These are phyloP conservation scores for Amylocarpus encephaloides DNA, from an alignment of 2,329 filamentous ascomycete genomes.

Conservation along the genomic window DNA sequence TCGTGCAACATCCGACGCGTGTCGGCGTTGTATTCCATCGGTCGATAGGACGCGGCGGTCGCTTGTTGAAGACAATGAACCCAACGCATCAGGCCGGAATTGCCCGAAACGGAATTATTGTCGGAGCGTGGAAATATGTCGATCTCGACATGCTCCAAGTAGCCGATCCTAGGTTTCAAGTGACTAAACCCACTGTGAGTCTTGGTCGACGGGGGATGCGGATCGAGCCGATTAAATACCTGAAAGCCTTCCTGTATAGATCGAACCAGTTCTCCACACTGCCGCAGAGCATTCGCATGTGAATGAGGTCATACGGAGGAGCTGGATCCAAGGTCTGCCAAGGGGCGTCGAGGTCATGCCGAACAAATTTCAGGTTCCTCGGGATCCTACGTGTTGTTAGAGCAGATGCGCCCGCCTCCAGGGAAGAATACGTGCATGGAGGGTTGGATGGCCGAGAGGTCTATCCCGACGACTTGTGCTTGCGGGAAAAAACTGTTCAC, in stretches of 20 bases:
- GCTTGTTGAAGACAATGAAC: no score
- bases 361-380: conserved; percentile 59
- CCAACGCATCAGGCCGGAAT: no score
- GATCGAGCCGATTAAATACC: conserved; percentile 39
- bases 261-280: conserved; percentile 70
- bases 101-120: no score
- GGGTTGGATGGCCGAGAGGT: conserved; percentile 57
- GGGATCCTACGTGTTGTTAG: conserved; percentile 52
- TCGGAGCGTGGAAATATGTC: no score
- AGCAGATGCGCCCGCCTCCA: not conserved
- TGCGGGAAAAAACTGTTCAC: conserved; percentile 43
- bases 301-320: conserved; percentile 59
- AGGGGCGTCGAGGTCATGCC: conserved; percentile 70
- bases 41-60: no score
- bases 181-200: no score
- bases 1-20: no score
- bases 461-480: conserved; percentile 54
- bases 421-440: conserved; percentile 37
- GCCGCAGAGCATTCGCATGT: conserved; percentile 72
- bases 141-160: no score
- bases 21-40: no score
- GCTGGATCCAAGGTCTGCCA: conserved; percentile 49
- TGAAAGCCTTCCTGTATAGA: conserved; percentile 64
- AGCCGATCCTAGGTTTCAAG: no score
- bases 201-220: no score